These are phyloP conservation scores for Inga oerstediana DNA, from an alignment of 306 rosid species.

Conservation along the genomic window DNA sequence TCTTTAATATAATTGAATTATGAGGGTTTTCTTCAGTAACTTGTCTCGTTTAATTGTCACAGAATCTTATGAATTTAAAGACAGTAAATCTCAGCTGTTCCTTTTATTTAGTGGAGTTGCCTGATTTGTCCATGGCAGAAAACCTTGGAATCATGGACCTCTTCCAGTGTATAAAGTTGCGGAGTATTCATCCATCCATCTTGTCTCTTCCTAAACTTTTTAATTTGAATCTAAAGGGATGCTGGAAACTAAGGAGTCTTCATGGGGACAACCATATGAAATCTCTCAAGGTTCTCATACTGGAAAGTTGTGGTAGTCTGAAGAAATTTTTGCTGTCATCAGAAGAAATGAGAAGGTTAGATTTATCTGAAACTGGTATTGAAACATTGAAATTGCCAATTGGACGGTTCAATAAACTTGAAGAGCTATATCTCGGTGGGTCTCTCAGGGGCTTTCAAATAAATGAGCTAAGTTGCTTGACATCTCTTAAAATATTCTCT, in stretches of 20 bases:
- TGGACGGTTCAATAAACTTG: too few relatives aligned
- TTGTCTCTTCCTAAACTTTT: neutral
- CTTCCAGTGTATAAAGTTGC: accelerated
- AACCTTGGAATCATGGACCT: neutral
- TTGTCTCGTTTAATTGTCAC: neutral
- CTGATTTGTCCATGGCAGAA: neutral
- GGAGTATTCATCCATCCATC: neutral
- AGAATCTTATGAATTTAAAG: neutral
- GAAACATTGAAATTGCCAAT: neutral
- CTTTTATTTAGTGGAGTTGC: neutral
- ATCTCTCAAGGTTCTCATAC: neutral
- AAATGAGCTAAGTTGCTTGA: neutral
- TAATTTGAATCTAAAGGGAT: neutral
- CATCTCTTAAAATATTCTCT: neutral
- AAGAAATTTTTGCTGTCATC: too few relatives aligned
- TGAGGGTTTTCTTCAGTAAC: neutral
- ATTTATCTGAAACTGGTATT: neutral
- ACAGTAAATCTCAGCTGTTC: neutral
- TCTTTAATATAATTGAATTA: neutral
- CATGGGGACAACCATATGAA: neutral
- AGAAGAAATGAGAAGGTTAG: too few relatives aligned
- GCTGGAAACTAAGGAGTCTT: neutral
- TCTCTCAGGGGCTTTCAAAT: neutral
- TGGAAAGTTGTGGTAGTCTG: accelerated
- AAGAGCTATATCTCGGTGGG: neutral